Evolutionary conservation across 805 yeast genomes (phyloP), one percentile per base, ranked within the genome.

Genomic region (Myxozyma melibiosi): DNA sequence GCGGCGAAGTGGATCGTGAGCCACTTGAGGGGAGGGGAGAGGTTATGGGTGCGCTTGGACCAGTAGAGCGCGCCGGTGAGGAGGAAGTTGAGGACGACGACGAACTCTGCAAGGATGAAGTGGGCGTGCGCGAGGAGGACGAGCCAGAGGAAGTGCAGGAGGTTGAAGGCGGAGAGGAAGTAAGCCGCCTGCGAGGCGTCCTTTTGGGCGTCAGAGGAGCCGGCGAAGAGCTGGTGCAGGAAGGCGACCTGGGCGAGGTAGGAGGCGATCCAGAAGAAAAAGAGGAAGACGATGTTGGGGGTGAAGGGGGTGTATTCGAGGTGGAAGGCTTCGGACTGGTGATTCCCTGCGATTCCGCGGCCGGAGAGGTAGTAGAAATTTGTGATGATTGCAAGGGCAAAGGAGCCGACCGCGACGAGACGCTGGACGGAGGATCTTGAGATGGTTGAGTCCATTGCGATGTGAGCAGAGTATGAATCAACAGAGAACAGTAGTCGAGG

Each of bases 241-340:
- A 61, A 73, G 25, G 62, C 64, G 35, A 79, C 67, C 70, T 88
- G 95, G 37, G 79, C 66, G 1, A 81, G 55, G 57, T 80, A 78
- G 25, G 80, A 72, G 31, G 83, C 57, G 1, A 74, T 73, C 91
- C 91, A 87, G 72, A 76, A 88, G 11, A 79, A 70, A 41, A 81
- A 70, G 1, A 73, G 45, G 31, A 67, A 64, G 41, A 63, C 35
- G 39, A 63, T 48, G 50, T 67, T 68, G 14, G 83, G 82, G 1
- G 90, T 80, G 75, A 88, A 88, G 13, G 96, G 94, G 2, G 94
- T 88, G 65, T 79, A 75, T 4, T 78, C 78, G 48, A 58, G 50
- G 33, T 55, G 59, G 43, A 58, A 58, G 24, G 58, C 55, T 5
- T 50, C 58, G 6, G 53, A 34, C 31, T 53, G 57, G 30, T 50